Evolutionary conservation across 2,329 filamentous ascomycete genomes (phyloP), one percentile per base, ranked within the genome.

Genomic region (Arthrobotrys sinensis): DNA sequence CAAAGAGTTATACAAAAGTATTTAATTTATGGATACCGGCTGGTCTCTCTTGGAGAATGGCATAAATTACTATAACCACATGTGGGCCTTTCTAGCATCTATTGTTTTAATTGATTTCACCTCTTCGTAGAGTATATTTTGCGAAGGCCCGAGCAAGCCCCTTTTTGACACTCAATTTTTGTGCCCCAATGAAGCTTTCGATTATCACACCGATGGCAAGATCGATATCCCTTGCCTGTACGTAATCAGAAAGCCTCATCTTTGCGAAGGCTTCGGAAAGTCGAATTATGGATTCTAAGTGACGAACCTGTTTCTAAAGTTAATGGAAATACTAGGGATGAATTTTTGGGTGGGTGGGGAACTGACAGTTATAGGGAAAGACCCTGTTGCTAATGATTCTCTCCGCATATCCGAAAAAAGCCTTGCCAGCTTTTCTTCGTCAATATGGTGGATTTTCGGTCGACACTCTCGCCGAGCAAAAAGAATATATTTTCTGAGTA

Each of bases 131-230:
- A 0, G 91, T 93, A 83, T 98, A 99, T 87, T 99, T 99, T 82
- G 96, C 94, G 86, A 99, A 99, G 3, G 96, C 93, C 76, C 96
- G 89, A 0, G 94, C 92, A 52, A 99, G 88, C 14, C 96, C 94
- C 87, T 97, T 97, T 89, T 98, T 99, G 86, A 93, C 96, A 86
- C 93, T 97, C 82, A 98, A 90, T 87, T 99, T 99, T 84, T 99
- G 96, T 82, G 93, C 96, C 79, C 92, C 93, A 50, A 99, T 93
- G 83, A 99, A 99, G 70, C 93, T 96, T 81, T 98, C 94, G 1
- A 99, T 93, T 0, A 96, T 97, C 5, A 99, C 96, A 12, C 94
- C 93, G 83, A 99, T 99, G 73, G 96, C 96, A 50, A 96, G 93
- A 85, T 99, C 96, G 82, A 99, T 97, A 83, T 99, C 96, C 76